Evolutionary conservation across 495 filamentous ascomycete genomes (phyloP).

Genomic region (Penicillium samsonianum): DNA sequence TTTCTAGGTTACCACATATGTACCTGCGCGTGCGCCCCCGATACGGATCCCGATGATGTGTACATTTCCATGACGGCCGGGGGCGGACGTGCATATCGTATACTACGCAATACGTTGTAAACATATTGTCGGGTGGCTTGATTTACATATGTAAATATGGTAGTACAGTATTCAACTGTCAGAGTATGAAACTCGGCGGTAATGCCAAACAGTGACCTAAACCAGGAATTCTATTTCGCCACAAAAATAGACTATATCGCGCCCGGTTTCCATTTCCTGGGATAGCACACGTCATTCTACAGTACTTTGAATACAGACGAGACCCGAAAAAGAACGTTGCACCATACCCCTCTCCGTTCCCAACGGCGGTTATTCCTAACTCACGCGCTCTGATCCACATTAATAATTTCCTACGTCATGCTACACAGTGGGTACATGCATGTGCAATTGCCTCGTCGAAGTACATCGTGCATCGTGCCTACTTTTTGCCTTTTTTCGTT

Average conservation of each 20-base stretch:
- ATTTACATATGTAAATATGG: background rate
- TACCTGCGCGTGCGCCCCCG: background rate
- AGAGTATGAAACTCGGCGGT: background rate
- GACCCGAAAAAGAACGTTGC: too few relatives aligned
- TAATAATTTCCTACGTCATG: background rate
- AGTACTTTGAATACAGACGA: background rate
- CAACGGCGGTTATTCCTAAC: background rate
- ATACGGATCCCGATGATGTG: background rate
- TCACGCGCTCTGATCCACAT: background rate
- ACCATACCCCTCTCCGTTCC: background rate
- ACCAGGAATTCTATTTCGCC: background rate
- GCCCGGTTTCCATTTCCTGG: background rate
- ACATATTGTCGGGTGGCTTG: background rate
- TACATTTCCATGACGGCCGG: background rate
- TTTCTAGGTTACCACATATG: background rate
- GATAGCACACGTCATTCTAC: background rate
- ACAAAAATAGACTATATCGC: background rate
- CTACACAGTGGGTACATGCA: background rate
- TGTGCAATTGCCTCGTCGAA: background rate
- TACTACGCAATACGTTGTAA: background rate
- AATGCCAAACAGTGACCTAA: background rate
- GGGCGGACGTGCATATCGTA: background rate
- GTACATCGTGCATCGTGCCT: background rate
- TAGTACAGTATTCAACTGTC: too few relatives aligned
- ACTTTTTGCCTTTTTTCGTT: background rate